These are phyloP conservation scores for Quercus tomentella DNA, from an alignment of 331 rosid genomes.

Conservation along the genomic window DNA sequence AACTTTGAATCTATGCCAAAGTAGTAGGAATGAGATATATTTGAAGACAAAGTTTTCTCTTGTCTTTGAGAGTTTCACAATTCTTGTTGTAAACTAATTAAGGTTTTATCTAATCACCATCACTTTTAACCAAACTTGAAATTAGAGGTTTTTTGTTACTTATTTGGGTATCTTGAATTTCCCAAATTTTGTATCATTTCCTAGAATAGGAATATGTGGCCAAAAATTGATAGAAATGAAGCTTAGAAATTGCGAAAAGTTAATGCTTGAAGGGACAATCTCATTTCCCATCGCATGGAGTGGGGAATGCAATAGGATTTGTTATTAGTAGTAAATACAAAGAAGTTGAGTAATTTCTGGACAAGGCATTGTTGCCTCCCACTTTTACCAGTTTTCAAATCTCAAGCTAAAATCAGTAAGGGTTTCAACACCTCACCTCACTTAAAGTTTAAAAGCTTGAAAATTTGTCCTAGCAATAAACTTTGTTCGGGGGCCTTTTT, in stretches of 20 bases:
- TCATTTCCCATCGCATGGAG: neutral
- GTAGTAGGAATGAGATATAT: conserved; percentile 8
- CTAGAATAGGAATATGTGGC: neutral
- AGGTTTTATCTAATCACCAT: conserved; percentile 3
- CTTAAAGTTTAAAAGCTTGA: neutral
- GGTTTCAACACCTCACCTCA: conserved; percentile 22
- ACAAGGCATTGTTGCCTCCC: conserved; percentile 22
- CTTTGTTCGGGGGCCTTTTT: no score
- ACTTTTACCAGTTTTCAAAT: neutral
- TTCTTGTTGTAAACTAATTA: neutral
- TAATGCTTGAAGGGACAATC: conserved; percentile 1
- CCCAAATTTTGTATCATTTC: conserved; percentile 11
- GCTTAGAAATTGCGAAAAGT: neutral
- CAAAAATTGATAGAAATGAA: neutral
- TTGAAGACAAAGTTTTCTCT: neutral
- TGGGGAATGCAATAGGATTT: neutral
- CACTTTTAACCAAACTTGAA: neutral
- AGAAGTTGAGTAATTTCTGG: conserved; percentile 22
- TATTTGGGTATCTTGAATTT: neutral
- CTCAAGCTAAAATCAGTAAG: neutral
- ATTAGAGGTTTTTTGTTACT: neutral
- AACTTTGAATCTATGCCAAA: neutral
- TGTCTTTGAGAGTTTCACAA: neutral
- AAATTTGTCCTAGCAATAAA: fast-evolving
- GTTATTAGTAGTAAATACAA: neutral